phyloP scores from a whole-genome alignment of 768 basidiomycete genomes.

The Boletus rufocinnamomeus region DNA sequence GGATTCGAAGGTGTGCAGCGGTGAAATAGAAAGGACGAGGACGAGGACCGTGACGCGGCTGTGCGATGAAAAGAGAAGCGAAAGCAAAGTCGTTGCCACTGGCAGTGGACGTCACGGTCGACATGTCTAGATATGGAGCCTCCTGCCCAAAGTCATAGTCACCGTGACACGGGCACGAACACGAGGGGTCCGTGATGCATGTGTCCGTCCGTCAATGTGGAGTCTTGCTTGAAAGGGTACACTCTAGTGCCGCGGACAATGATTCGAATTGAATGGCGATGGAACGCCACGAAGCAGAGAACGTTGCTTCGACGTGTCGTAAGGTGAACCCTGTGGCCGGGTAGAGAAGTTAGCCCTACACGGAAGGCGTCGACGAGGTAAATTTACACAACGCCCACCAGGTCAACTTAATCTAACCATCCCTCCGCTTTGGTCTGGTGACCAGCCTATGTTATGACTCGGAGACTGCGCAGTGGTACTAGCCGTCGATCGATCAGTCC shows the following conservation, averaged over 20 bases:
- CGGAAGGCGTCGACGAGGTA: constrained; percentile 3
- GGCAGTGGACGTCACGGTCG: neutral
- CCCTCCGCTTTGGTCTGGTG: neutral
- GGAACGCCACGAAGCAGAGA: constrained; percentile 9
- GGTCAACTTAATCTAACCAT: constrained; percentile 1
- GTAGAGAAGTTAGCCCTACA: neutral
- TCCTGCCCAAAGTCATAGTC: neutral
- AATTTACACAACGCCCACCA: neutral
- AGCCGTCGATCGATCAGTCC: constrained; percentile 3
- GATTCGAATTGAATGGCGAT: constrained; percentile 1
- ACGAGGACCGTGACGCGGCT: neutral
- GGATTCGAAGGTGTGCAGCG: neutral
- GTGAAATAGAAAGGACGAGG: neutral
- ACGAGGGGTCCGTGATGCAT: constrained; percentile 11
- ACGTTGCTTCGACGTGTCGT: neutral
- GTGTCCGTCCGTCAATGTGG: constrained; percentile 1
- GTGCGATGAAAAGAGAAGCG: neutral
- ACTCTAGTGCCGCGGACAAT: constrained; percentile 12
- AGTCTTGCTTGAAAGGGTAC: constrained; percentile 6
- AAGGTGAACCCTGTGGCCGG: neutral
- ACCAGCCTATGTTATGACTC: neutral
- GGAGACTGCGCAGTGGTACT: neutral
- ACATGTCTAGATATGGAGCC: neutral
- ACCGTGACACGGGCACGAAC: constrained; percentile 9
- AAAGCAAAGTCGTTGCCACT: neutral